Conservation (phyloP, 169 alveolate genomes). For the Babesia ovata region DNA sequence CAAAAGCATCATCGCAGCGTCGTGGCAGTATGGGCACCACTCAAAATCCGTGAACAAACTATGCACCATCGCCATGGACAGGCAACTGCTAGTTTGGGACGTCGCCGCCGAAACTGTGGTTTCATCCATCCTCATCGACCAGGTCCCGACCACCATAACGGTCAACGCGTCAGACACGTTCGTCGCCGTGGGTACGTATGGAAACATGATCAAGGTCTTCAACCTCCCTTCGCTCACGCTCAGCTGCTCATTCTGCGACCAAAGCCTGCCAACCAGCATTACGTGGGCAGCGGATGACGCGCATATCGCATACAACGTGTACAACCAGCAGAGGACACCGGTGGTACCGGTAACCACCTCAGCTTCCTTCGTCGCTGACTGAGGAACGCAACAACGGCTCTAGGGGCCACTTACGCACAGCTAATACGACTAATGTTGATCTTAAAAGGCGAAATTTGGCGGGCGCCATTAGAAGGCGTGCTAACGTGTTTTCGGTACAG, state of each 20-base stretch:
- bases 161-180: constrained; percentile 39
- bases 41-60: constrained; percentile 38
- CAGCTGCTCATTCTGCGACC: constrained; percentile 60
- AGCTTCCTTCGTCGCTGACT: constrained; percentile 36
- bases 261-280: constrained; percentile 39
- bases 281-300: constrained; percentile 57
- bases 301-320: constrained; percentile 55
- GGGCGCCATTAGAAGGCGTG: too few relatives aligned
- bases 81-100: constrained; percentile 64
- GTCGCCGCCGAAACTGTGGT: constrained; percentile 41
- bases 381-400: neutral
- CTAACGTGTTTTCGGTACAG: too few relatives aligned
- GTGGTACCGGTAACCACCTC: constrained; percentile 46
- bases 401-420: neutral
- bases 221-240: constrained; percentile 53
- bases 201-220: constrained; percentile 50
- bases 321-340: constrained; percentile 52
- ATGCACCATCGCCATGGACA: constrained; percentile 58
- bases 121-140: constrained; percentile 49
- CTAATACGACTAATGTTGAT: too few relatives aligned
- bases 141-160: constrained; percentile 57
- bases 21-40: constrained; percentile 42
- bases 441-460: too few relatives aligned
- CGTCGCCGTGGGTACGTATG: constrained; percentile 62
- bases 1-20: constrained; percentile 38